These are phyloP conservation scores for Chaetoceros muelleri DNA, from an alignment of 108 stramenopile species.

Conservation along the genomic window DNA sequence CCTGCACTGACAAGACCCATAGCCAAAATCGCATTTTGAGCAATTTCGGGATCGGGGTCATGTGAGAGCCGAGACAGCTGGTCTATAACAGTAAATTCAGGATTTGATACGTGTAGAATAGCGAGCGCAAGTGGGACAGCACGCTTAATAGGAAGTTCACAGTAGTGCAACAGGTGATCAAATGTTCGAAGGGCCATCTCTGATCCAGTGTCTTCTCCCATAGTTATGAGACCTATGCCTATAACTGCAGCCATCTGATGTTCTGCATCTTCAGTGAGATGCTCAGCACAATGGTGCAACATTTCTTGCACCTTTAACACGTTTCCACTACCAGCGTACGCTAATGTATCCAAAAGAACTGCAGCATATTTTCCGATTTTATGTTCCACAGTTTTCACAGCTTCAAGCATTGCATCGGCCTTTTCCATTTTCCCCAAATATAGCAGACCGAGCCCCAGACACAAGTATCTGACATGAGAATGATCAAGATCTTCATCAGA, in stretches of 20 bases:
- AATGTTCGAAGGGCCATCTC: constrained; percentile 97
- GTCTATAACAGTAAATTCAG: constrained; percentile 96
- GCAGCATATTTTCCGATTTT: constrained; percentile 89
- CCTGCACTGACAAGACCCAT: constrained; percentile 96
- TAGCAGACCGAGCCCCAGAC: constrained; percentile 91
- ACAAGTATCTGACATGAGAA: constrained; percentile 85
- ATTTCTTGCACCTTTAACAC: constrained; percentile 96
- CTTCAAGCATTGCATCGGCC: constrained; percentile 96
- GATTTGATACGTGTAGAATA: constrained; percentile 87
- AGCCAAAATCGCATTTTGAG: constrained; percentile 91
- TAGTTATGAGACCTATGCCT: constrained; percentile 93
- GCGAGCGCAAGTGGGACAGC: constrained; percentile 96
- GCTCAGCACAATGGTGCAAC: constrained; percentile 97
- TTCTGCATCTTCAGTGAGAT: constrained; percentile 87
- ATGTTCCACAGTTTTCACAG: constrained; percentile 92
- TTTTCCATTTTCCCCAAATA: constrained; percentile 94
- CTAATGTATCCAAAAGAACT: constrained; percentile 86
- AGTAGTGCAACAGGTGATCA: constrained; percentile 99
- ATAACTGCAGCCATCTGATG: constrained; percentile 93
- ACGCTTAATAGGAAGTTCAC: constrained; percentile 94
- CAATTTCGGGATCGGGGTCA: constrained; percentile 90
- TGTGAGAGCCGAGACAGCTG: constrained; percentile 95
- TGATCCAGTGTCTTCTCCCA: constrained; percentile 96
- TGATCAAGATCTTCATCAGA: constrained; percentile 95
- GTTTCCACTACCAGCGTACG: constrained; percentile 97